Evolutionary conservation across 2,329 filamentous ascomycete species (phyloP).

Genomic region (Colletotrichum filicis): DNA sequence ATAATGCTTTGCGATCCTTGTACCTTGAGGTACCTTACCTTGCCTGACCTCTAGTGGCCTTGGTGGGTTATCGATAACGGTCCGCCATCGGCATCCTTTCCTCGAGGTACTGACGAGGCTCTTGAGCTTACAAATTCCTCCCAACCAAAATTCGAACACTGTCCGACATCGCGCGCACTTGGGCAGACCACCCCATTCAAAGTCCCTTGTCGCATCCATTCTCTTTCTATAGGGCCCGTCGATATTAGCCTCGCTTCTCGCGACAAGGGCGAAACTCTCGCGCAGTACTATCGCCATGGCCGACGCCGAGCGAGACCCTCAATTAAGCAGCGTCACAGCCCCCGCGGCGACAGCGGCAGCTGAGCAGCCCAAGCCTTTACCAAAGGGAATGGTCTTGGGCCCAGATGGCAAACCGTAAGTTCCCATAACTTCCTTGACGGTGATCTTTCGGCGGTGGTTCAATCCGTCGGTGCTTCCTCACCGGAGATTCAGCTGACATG

Average conservation of each 20-base stretch:
- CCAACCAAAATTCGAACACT: background rate
- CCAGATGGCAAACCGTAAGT: slow-evolving; percentile 88
- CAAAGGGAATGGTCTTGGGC: slow-evolving; percentile 79
- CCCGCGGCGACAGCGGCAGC: slow-evolving; percentile 27
- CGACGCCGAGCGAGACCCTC: slow-evolving; percentile 10
- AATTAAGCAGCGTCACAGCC: background rate
- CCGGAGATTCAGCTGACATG: background rate
- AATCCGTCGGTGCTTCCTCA: background rate
- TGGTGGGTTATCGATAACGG: slow-evolving; percentile 17
- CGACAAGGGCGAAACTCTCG: slow-evolving; percentile 69
- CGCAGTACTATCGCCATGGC: background rate
- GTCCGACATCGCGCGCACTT: background rate
- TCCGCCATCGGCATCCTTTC: background rate
- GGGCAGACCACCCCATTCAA: background rate
- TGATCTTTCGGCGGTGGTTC: background rate
- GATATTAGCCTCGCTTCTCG: slow-evolving; percentile 37
- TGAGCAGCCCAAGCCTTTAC: slow-evolving; percentile 63
- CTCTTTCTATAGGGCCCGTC: background rate
- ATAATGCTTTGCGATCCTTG: background rate
- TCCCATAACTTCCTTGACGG: no score
- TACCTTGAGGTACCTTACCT: background rate
- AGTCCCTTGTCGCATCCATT: background rate
- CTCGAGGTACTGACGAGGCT: background rate
- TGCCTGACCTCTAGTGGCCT: background rate
- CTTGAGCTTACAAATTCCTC: slow-evolving; percentile 2